phyloP scores from a whole-genome alignment of 495 filamentous ascomycete species.

The Parachaetomium inaequale region DNA sequence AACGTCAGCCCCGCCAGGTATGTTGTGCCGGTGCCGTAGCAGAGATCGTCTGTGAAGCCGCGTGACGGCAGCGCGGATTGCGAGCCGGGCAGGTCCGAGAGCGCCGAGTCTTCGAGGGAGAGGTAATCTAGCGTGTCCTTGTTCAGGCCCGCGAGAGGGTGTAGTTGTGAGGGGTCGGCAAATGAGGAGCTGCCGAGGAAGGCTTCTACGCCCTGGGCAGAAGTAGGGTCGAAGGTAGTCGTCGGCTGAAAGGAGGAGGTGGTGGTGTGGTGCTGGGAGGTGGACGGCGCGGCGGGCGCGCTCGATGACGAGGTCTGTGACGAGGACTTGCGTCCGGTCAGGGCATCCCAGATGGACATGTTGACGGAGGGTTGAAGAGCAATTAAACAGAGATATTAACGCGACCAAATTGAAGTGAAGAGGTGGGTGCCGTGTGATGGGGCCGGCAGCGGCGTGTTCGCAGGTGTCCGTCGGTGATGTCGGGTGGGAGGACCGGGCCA shows the following conservation, averaged over 20 bases:
- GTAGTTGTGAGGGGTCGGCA: conserved; percentile 79
- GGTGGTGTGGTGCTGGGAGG: conserved; percentile 25
- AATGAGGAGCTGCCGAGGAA: conserved; percentile 69
- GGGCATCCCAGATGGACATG: conserved; percentile 79
- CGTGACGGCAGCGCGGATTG: conserved; percentile 86
- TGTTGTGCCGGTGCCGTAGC: conserved; percentile 92
- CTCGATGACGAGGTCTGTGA: conserved; percentile 37
- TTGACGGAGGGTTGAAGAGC: conserved; percentile 10
- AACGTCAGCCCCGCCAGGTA: conserved; percentile 83
- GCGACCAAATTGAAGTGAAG: background rate
- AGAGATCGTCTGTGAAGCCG: conserved; percentile 96
- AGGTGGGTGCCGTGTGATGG: conserved; percentile 4
- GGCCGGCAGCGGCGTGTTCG: conserved; percentile 11
- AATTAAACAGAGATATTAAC: background rate
- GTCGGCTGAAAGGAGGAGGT: conserved; percentile 51
- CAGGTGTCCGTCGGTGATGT: conserved; percentile 10
- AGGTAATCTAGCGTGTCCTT: conserved; percentile 91
- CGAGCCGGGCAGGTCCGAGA: conserved; percentile 82
- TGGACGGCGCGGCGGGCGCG: conserved; percentile 23
- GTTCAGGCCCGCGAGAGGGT: conserved; percentile 92
- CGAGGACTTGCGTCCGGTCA: conserved; percentile 75
- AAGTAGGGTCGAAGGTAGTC: conserved; percentile 60
- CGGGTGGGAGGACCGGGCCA: conserved; percentile 13
- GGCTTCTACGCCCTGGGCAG: conserved; percentile 72
- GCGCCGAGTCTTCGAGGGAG: conserved; percentile 82